These are phyloP conservation scores for Nadsonia commutata DNA, from an alignment of 1,139 yeast species.

Conservation along the genomic window DNA sequence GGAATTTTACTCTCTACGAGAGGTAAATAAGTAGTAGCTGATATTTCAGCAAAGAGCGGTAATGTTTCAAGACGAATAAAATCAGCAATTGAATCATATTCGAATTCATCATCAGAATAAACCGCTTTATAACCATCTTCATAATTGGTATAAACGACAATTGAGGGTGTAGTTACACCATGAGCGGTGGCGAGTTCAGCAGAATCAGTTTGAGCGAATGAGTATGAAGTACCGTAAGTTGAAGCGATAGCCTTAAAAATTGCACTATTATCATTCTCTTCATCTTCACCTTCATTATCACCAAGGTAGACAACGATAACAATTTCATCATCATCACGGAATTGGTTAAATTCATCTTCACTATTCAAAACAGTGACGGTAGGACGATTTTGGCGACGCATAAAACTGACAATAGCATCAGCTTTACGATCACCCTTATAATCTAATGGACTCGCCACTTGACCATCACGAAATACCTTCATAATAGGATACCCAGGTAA, in stretches of 20 bases:
- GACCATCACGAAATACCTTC: slow-evolving; percentile 62
- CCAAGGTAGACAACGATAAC: slow-evolving; percentile 34
- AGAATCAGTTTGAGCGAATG: slow-evolving; percentile 45
- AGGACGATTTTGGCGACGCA: slow-evolving; percentile 76
- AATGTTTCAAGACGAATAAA: slow-evolving; percentile 59
- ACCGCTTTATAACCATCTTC: slow-evolving; percentile 28
- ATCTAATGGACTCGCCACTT: slow-evolving; percentile 24
- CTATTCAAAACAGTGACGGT: slow-evolving; percentile 45
- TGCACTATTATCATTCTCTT: slow-evolving; percentile 9
- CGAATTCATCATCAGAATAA: slow-evolving; percentile 19
- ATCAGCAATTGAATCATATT: slow-evolving; percentile 26
- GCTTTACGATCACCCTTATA: slow-evolving; percentile 81
- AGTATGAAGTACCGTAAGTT: slow-evolving; percentile 42
- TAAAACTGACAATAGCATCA: slow-evolving; percentile 58
- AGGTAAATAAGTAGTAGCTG: slow-evolving; percentile 62
- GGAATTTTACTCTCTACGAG: slow-evolving; percentile 68
- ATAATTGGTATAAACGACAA: slow-evolving; percentile 34
- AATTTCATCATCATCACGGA: slow-evolving; percentile 34
- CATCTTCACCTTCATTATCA: slow-evolving; percentile 14
- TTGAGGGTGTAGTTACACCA: slow-evolving; percentile 29
- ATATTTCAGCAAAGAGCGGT: slow-evolving; percentile 85
- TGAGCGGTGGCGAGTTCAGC: slow-evolving; percentile 32
- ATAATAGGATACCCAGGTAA: slow-evolving; percentile 88
- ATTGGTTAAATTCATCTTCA: slow-evolving; percentile 33
- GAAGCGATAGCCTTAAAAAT: slow-evolving; percentile 44